phyloP scores from a whole-genome alignment of 768 basidiomycete species.

The Butyriboletus loyo region DNA sequence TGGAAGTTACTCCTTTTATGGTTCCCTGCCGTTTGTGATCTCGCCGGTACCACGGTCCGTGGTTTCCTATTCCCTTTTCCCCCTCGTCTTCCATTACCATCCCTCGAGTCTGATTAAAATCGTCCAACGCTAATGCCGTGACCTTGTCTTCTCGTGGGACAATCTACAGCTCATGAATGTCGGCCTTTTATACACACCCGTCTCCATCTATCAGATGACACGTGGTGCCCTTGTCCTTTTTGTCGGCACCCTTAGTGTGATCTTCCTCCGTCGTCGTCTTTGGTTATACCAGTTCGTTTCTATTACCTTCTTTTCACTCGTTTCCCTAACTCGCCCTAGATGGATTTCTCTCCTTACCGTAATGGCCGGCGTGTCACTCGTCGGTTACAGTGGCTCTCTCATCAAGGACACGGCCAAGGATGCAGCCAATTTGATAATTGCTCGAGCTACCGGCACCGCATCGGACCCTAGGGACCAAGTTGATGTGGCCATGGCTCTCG shows the following conservation, averaged over 20 bases:
- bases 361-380: slow-evolving; percentile 77
- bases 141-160: slow-evolving; percentile 9
- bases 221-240: slow-evolving; percentile 91
- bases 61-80: slow-evolving; percentile 13
- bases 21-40: slow-evolving; percentile 87
- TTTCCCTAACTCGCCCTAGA: slow-evolving; percentile 38
- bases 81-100: slow-evolving; percentile 7
- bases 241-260: slow-evolving; percentile 86
- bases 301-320: slow-evolving; percentile 2
- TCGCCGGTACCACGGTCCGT: slow-evolving; percentile 86
- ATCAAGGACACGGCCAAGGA: slow-evolving; percentile 70
- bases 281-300: slow-evolving; percentile 81
- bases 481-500: slow-evolving; percentile 66
- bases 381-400: slow-evolving; percentile 87
- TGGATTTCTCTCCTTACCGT: slow-evolving; percentile 91
- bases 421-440: slow-evolving; percentile 22
- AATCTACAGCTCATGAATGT: slow-evolving; percentile 78
- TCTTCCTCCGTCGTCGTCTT: slow-evolving; percentile 83
- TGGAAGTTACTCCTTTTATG: slow-evolving; percentile 76
- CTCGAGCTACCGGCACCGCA: slow-evolving; percentile 29
- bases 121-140: slow-evolving; percentile 17
- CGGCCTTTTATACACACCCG: slow-evolving; percentile 92
- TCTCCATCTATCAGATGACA: slow-evolving; percentile 97
- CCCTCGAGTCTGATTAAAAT: slow-evolving; percentile 3
- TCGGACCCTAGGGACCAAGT: slow-evolving; percentile 51